Evolutionary conservation across 192 early-diverging fungal genomes (phyloP), one percentile per base, ranked within the genome.

Genomic region (Chytriomyces hyalinus): DNA sequence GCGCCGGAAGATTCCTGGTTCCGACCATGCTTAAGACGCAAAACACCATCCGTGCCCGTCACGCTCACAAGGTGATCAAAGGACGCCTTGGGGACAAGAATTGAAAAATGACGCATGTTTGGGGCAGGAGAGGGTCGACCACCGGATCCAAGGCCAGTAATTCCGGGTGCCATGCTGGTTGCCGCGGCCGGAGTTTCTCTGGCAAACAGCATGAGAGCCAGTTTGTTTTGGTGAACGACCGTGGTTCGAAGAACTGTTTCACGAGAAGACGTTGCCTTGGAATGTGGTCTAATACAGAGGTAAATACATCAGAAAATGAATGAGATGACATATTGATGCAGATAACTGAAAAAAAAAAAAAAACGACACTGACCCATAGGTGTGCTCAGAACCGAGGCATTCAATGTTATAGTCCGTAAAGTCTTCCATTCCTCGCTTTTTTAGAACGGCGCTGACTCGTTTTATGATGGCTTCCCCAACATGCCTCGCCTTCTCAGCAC

Each of bases 91-190:
- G 89, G 84, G 7, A 90, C 75, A 50, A 91, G 68, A 46, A 83
- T 75, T 7, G 89, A 88, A 74, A 90, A 90, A 70, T 91, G 90
- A 8, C 87, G 86, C 71, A 91, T 77, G 63, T 90, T 88, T 3
- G 85, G 88, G 8, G 85, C 80, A 20, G 90, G 85, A 8, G 82
- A 81, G 36, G 90, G 89, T 13, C 90, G 85, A 28, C 87, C 88
- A 3, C 82, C 68, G 59, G 85, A 89, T 44, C 83, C 85, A 45
- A 88, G 81, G 64, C 74, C 87, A 28, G 87, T 87, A 46, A 88
- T 87, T 51, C 86, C 87, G 1, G 87, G 87, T 4, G 84, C 84
- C 87, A 88, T 88, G 63, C 82, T 84, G 48, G 87, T 88, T 20
- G 84, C 87, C n/a, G 84, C 63, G 47, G 87, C 84, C 63, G 83